Evolutionary conservation across 1,284 basidiomycete genomes (phyloP), one percentile per base, ranked within the genome.

Genomic region (Vanrija sp.): DNA sequence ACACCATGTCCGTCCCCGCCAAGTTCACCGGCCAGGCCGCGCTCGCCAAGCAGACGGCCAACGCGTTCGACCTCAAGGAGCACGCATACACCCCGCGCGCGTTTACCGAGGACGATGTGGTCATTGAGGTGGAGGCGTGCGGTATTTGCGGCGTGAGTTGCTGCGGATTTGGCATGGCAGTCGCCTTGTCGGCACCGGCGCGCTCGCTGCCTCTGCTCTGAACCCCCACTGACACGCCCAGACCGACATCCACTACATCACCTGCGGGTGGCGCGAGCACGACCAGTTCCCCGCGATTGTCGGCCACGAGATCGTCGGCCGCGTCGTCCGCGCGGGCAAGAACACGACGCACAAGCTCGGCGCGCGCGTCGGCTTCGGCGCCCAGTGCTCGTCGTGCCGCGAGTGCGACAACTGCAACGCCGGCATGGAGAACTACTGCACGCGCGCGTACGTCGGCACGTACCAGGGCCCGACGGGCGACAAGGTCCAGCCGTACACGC

Each of bases 281-380:
- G 40, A 51, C 19, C 39, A 55, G 19, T 60, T 51, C 34, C 58
- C 58, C 21, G 55, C 52, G 4, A 65, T 68, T 15, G 66, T 75
- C 10, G 80, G 80, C 15, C 80, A 82, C 68, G 80, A 81, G 68
- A 78, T 80, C 57, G 73, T 80, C 45, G 79, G 80, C 50, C 65
- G 60, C 21, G 79, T 76, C 34, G 67, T 73, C 18, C 61, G 66
- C 15, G 74, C 76, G 15, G 77, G 78, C 25, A 65, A 66, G 54
- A 73, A 73, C 56, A 70, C 79, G 64, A 75, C 79, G 64, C 78
- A 81, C 65, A 83, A 83, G 65, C 78, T 83, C 43, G 85, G 85
- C 49, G 82, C 86, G 67, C 77, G 83, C 16, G 85, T 82, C 55
- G 85, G 85, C 54, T 83, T 86, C 15, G 85, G 85, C 23, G 84